Conservation (phyloP, 805 yeast genomes). For the Saccharomycopsis sp. region DNA sequence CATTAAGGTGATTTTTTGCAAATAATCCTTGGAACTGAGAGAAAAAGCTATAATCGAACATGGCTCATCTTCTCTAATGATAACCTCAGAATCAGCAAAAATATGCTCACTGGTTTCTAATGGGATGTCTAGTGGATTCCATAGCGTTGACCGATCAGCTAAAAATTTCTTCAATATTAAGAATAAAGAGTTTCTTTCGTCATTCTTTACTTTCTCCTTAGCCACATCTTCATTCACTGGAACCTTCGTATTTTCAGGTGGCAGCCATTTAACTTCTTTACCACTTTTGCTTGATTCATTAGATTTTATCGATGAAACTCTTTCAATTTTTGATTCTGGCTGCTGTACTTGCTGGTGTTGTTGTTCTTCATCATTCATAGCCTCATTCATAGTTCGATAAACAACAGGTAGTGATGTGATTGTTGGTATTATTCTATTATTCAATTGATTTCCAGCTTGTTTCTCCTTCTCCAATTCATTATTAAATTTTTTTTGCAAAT, state of each 20-base stretch:
- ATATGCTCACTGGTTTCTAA: conserved; percentile 73
- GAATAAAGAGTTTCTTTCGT: conserved; percentile 71
- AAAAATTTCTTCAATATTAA: conserved; percentile 84
- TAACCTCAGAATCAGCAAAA: conserved; percentile 87
- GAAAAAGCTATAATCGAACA: conserved; percentile 92
- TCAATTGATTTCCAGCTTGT: conserved; percentile 62
- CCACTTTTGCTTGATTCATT: neutral
- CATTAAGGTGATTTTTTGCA: conserved; percentile 47
- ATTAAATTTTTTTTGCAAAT: conserved; percentile 44
- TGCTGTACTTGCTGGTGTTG: neutral
- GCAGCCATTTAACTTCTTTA: neutral
- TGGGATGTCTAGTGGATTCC: conserved; percentile 90
- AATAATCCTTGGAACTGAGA: conserved; percentile 76
- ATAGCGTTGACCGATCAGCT: conserved; percentile 95
- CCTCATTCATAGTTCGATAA: conserved; percentile 81
- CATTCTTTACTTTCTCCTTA: conserved; percentile 28
- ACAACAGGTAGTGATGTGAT: conserved; percentile 79
- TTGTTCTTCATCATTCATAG: conserved; percentile 46
- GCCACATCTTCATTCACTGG: conserved; percentile 15
- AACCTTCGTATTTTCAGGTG: neutral
- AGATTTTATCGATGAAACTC: neutral
- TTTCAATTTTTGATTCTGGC: neutral
- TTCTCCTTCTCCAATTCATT: conserved; percentile 83
- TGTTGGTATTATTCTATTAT: conserved; percentile 62
- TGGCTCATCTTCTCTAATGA: conserved; percentile 95